Base-by-base conservation (phyloP, 495 filamentous ascomycete species). In the Xylaria telfairii region DNA sequence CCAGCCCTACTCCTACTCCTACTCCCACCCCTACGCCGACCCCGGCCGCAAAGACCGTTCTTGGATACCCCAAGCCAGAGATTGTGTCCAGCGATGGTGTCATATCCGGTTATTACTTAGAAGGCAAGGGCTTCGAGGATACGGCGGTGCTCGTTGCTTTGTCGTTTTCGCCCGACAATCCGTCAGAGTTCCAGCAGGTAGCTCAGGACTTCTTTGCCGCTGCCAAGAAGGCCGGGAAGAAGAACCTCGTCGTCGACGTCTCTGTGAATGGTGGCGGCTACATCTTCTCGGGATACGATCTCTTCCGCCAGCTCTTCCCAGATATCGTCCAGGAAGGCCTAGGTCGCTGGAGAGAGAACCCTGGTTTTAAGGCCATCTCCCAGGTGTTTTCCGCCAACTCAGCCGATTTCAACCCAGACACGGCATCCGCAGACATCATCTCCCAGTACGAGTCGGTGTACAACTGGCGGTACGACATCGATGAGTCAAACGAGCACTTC, bases 181-280 rank as follows among this genome's bases (percentile, higher is more conserved):
- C 77, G 17, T 47, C 73, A 6, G 69, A 75, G 30, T 87, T 86
- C 76, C 82, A 84, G 71, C 60, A 75, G 8, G 80, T 83, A 12
- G 81, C 77, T 34, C 74, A 78, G 39, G 76, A 81, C 54, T 85
- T 85, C 74, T 77, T 86, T 65, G 71, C 79, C 12, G 75, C 74
- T 34, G 79, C 80, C 34, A 70, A 71, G 49, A 71, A 78, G 28
- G 81, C 76, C 19, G 83, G 82, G 3, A 86, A 84, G 73, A 84
- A 75, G 63, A 88, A 87, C 54, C 74, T 89, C 6, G 73, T 89
- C 44, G 84, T 90, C 61, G 87, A 90, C 70, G 71, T 90, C 1
- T 79, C 84, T 10, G 80, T 78, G 12, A 90, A 90, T 69, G 78
- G 76, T 0, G 87, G 87, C 10, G 87, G 87, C 30, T 84, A 79